Base-by-base conservation (phyloP, 768 basidiomycete species). In the Holtermannia corniformis region DNA sequence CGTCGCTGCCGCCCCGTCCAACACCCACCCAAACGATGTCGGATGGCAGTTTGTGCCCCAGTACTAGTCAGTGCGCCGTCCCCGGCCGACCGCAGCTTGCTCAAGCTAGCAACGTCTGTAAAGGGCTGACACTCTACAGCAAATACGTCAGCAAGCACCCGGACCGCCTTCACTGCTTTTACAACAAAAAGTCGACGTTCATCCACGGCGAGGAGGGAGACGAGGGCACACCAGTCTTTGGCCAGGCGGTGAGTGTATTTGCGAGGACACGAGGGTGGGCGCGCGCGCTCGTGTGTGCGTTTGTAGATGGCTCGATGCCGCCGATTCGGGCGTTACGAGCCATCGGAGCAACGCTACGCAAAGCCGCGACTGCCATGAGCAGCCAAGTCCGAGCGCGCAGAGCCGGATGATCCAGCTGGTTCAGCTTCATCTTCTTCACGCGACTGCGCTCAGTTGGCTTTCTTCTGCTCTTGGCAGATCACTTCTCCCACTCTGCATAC, bases 21-120 rank as follows among this genome's bases (percentile, higher is more conserved):
- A 67, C 52, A 60, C 71, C 26, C 65, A 66, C 51, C 71, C 73
- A 4, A 88, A 84, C 64, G 89, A 95, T 77, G 92, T 96, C 71
- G 91, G 92, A 76, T 96, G 91, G 90, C 91, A 96, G 76, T 96
- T 96, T 77, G 91, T 95, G 63, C 89, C 90, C 46, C 92, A 99
- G 76, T 97, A 97, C 77, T 99, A 99, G 73, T 74, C 55, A 61
- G 73, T 71, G 12, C 22, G 5, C 25, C 13, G 12, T 11, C 25
- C 10, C 46, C 46, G n/a, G n/a, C n/a, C n/a, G n/a, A n/a, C n/a
- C n/a, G n/a, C n/a, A n/a, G n/a, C n/a, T n/a, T n/a, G n/a, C 22
- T 47, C 46, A n/a, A 24, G 12, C 11, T 27, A 47, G 13, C 22
- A n/a, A n/a, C n/a, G n/a, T n/a, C n/a, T n/a, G n/a, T n/a, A n/a